Percentiles rank a stretch among this genome's conserved stretches.
These are phyloP conservation scores for Murraya paniculata DNA, from an alignment of 345 rosid genomes.

Conservation along the genomic window DNA sequence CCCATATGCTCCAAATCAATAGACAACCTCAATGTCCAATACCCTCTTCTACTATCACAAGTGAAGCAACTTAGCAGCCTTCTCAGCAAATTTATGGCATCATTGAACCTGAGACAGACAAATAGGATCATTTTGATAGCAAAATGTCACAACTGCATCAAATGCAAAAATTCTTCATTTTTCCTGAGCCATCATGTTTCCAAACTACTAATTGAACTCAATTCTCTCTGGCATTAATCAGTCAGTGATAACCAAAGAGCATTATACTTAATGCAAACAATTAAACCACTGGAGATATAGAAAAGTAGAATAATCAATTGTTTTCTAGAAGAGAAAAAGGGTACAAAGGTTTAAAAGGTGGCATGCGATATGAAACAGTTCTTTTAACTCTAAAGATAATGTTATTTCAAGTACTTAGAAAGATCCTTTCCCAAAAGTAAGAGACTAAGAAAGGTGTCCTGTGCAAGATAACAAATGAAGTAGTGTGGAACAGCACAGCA, in stretches of 20 bases:
- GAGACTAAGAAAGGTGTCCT: neutral
- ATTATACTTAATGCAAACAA: neutral
- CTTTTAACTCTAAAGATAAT: neutral
- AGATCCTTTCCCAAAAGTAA: neutral
- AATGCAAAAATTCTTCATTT: neutral
- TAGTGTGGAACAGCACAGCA: too few species aligned
- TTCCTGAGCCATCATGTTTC: neutral
- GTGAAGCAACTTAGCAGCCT: constrained; percentile 53
- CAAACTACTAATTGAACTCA: neutral
- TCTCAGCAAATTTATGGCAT: constrained; percentile 57
- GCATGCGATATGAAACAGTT: neutral
- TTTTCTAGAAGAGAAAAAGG: neutral
- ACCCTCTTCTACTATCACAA: constrained; percentile 85
- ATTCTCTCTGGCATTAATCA: neutral
- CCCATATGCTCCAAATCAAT: constrained; percentile 83
- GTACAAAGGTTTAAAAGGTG: neutral
- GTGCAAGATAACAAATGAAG: neutral
- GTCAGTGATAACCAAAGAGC: neutral
- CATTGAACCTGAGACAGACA: constrained; percentile 53
- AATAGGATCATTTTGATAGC: constrained; percentile 9
- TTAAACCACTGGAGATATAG: too few species aligned
- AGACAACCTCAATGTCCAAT: constrained; percentile 88
- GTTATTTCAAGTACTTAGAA: neutral
- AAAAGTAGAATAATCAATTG: neutral
- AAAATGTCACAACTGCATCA: neutral